These are phyloP conservation scores for Xerocomus nothofagi DNA, from an alignment of 1,284 basidiomycete genomes.

Conservation along the genomic window DNA sequence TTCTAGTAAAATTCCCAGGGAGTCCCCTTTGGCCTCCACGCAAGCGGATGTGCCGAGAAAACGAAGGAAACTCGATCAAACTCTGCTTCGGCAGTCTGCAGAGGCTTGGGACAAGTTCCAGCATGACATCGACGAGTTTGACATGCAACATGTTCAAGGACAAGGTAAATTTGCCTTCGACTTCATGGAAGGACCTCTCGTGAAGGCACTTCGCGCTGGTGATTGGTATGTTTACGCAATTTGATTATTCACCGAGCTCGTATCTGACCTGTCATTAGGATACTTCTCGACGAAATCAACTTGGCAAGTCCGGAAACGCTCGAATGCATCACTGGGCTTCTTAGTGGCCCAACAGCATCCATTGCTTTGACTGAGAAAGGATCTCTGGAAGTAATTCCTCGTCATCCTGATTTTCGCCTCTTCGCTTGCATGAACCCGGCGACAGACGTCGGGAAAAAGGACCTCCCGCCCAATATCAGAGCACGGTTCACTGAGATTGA, in stretches of 20 bases:
- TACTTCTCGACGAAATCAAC: slow-evolving; percentile 96
- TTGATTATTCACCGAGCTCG: neutral
- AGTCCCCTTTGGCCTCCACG: slow-evolving; percentile 21
- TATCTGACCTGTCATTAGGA: slow-evolving; percentile 48
- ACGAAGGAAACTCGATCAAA: slow-evolving; percentile 65
- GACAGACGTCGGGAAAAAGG: slow-evolving; percentile 98
- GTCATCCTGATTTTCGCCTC: slow-evolving; percentile 93
- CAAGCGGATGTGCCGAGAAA: slow-evolving; percentile 63
- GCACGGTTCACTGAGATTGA: slow-evolving; percentile 96
- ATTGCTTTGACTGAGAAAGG: slow-evolving; percentile 95
- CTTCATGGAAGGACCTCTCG: slow-evolving; percentile 94
- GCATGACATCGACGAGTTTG: slow-evolving; percentile 76
- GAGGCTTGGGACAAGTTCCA: slow-evolving; percentile 76
- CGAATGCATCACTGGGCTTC: slow-evolving; percentile 86
- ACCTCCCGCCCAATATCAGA: slow-evolving; percentile 88
- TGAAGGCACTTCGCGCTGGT: slow-evolving; percentile 88
- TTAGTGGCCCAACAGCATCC: slow-evolving; percentile 85
- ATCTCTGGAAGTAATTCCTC: slow-evolving; percentile 84
- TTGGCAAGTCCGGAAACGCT: slow-evolving; percentile 93
- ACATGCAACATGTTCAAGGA: slow-evolving; percentile 81
- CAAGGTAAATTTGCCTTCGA: slow-evolving; percentile 90
- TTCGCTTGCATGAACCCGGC: slow-evolving; percentile 99
- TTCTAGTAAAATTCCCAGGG: slow-evolving; percentile 13
- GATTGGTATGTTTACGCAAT: slow-evolving; percentile 69
- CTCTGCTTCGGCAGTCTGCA: slow-evolving; percentile 45